These are phyloP conservation scores for Liriodendron chinense DNA, from an alignment of 164 flowering plant species.

Conservation along the genomic window DNA sequence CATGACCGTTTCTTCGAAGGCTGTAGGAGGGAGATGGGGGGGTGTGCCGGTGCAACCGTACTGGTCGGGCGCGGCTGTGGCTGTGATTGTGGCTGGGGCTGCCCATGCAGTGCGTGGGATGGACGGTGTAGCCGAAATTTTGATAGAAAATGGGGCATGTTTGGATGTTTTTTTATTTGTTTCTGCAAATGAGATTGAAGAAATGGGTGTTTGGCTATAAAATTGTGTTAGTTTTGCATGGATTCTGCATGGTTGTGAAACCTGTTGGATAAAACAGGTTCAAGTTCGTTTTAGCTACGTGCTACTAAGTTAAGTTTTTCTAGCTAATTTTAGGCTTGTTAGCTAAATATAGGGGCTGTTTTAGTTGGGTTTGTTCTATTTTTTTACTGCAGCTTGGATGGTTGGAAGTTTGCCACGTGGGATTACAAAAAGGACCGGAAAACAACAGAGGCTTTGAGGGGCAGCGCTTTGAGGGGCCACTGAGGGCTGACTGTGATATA, in stretches of 20 bases:
- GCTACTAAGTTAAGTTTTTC: background rate
- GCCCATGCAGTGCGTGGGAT: background rate
- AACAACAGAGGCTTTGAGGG: too few relatives aligned
- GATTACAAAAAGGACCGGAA: too few relatives aligned
- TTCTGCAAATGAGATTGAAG: background rate
- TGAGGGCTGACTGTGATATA: too few relatives aligned
- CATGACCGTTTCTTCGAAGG: constrained; percentile 30
- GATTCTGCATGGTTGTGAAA: background rate
- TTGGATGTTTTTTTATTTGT: background rate
- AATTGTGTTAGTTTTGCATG: background rate
- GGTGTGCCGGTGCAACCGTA: background rate
- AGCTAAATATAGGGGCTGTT: background rate
- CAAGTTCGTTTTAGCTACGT: too few relatives aligned
- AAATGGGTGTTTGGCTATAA: background rate
- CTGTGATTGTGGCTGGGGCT: background rate
- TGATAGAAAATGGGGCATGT: background rate
- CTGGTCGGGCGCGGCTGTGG: background rate
- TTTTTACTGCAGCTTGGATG: too few relatives aligned
- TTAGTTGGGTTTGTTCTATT: background rate
- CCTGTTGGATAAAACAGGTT: too few relatives aligned
- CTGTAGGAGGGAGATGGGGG: constrained; percentile 27
- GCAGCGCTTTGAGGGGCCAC: too few relatives aligned
- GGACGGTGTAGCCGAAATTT: background rate
- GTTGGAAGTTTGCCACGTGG: too few relatives aligned
- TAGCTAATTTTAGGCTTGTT: background rate